A percentile compares a stretch with the other conserved stretches of the same genome.
phyloP scores from a whole-genome alignment of 179 eudicot species.

The Silene coronaria region DNA sequence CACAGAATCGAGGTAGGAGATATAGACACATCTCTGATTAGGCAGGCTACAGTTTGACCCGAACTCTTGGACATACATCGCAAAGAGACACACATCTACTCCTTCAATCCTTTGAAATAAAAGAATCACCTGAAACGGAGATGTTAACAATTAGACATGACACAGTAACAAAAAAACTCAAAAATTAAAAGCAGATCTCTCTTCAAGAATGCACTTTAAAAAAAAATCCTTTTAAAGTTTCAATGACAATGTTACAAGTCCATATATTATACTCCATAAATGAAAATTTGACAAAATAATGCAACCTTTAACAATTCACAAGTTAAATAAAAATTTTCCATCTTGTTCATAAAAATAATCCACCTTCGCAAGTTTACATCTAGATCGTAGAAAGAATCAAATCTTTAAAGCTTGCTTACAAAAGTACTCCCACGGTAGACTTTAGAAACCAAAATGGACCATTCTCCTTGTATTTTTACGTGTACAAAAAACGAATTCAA shows the following conservation, averaged over 20 bases:
- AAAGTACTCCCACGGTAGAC: not conserved
- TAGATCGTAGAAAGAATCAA: not conserved
- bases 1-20: slow-evolving; percentile 87
- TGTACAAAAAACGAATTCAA: not conserved
- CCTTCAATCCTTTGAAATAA: slow-evolving; percentile 82
- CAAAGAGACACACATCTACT: slow-evolving; percentile 82
- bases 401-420: not conserved
- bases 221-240: not conserved
- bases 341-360: not conserved
- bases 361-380: not conserved
- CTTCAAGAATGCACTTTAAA: not conserved
- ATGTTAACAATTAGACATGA: slow-evolving; percentile 8
- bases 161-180: not conserved
- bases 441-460: not conserved
- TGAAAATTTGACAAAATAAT: not conserved
- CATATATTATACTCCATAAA: not conserved
- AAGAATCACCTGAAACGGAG: slow-evolving; percentile 55
- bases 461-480: not conserved
- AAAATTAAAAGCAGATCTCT: not conserved
- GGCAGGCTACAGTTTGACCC: slow-evolving; percentile 74
- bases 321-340: not conserved
- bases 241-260: too few relatives aligned
- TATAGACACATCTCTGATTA: slow-evolving; percentile 71
- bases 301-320: not conserved
- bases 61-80: slow-evolving; percentile 85